These are phyloP conservation scores for Sorghum bicolor DNA, from an alignment of 176 grass and related monocot species.

Conservation along the genomic window DNA sequence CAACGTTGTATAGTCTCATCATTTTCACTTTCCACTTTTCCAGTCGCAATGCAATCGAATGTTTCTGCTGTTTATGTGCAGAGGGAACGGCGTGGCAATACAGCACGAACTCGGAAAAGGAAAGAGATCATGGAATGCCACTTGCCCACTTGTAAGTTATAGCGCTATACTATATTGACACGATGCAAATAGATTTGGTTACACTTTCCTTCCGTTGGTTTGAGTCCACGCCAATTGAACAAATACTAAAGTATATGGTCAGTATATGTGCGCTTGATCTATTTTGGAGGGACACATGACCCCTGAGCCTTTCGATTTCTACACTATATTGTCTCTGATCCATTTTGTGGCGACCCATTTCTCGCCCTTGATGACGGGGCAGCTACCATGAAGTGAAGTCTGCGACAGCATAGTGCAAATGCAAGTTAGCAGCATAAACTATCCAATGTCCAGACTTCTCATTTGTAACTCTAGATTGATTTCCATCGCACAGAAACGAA, in stretches of 20 bases:
- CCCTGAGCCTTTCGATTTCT: conserved; percentile 7
- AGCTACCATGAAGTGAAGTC: conserved; percentile 92
- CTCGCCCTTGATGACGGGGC: conserved; percentile 83
- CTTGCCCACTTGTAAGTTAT: neutral
- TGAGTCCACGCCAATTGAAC: conserved; percentile 21
- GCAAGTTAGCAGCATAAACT: conserved; percentile 9
- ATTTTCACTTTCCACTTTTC: neutral
- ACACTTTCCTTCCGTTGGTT: conserved; percentile 3
- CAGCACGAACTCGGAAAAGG: neutral
- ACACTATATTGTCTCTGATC: conserved; percentile 62
- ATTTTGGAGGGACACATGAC: neutral
- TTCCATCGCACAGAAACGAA: neutral
- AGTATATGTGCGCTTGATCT: conserved; percentile 41
- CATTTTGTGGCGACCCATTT: conserved; percentile 99
- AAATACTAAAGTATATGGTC: conserved; percentile 34
- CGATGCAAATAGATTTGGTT: neutral
- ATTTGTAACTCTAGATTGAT: neutral
- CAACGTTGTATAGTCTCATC: neutral
- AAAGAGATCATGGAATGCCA: neutral
- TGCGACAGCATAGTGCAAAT: neutral
- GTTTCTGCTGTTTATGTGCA: neutral
- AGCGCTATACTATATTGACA: neutral
- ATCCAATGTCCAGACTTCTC: neutral
- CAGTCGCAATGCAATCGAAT: neutral
- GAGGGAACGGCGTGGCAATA: neutral